A percentile compares a stretch with the other conserved stretches of the same genome.
Conservation (phyloP, 2,329 filamentous ascomycete genomes). For the Colletotrichum aenigma region DNA sequence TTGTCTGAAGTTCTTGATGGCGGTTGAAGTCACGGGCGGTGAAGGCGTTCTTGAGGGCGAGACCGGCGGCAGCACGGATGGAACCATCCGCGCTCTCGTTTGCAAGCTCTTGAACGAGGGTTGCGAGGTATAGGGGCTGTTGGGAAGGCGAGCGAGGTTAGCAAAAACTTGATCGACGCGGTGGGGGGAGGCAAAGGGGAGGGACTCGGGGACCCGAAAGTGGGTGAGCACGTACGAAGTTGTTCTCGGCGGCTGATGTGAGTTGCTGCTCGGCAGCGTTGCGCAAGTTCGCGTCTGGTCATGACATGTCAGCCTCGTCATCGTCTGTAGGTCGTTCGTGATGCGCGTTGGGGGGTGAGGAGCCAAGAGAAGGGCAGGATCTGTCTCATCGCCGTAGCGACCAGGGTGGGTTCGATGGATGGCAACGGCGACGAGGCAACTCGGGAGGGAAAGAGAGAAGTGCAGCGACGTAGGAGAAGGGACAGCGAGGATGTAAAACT, state of each 20-base stretch:
- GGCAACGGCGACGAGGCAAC: background rate
- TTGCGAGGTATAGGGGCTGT: conserved; percentile 89
- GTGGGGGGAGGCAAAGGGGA: conserved; percentile 15
- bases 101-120: conserved; percentile 90
- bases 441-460: background rate
- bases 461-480: background rate
- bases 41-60: conserved; percentile 98
- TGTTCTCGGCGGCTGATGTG: conserved; percentile 86
- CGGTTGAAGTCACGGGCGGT: conserved; percentile 87
- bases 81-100: conserved; percentile 84
- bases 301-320: conserved; percentile 28
- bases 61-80: conserved; percentile 92
- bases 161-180: conserved; percentile 15
- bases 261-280: conserved; percentile 94
- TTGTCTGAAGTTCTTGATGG: conserved; percentile 87
- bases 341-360: conserved; percentile 8
- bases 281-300: conserved; percentile 84
- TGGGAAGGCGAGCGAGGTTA: conserved; percentile 26
- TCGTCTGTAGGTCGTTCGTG: background rate
- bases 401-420: background rate
- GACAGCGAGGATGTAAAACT: conserved; percentile 35
- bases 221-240: conserved; percentile 74
- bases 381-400: conserved; percentile 2
- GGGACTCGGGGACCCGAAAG: conserved; percentile 14
- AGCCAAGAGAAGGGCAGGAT: background rate